Conservation (phyloP, 1,284 basidiomycete genomes). For the Cutaneotrichosporon cutaneum region DNA sequence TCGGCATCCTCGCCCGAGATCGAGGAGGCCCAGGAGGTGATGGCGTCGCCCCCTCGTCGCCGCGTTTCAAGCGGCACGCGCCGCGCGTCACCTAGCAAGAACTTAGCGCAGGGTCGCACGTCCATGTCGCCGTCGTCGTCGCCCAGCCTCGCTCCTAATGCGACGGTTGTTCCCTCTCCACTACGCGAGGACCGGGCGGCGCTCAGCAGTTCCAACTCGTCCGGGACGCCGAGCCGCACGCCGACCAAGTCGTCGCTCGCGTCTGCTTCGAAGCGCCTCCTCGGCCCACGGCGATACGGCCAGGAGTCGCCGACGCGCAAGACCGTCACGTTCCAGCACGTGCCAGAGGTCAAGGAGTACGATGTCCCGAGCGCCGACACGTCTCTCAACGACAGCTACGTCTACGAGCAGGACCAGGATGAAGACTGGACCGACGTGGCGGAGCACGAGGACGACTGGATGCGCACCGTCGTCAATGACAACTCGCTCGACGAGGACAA, state of each 20-base stretch:
- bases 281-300: slow-evolving; percentile 65
- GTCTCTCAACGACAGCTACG: slow-evolving; percentile 40
- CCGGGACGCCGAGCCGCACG: slow-evolving; percentile 24
- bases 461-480: slow-evolving; percentile 13
- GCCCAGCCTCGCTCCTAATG: slow-evolving; percentile 33
- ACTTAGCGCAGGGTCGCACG: slow-evolving; percentile 20
- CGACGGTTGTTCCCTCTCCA: slow-evolving; percentile 32
- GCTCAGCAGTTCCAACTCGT: slow-evolving; percentile 8
- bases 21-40: slow-evolving; percentile 18
- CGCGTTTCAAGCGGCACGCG: slow-evolving; percentile 32
- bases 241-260: slow-evolving; percentile 68
- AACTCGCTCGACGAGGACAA: slow-evolving; percentile 17
- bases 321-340: slow-evolving; percentile 81
- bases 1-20: slow-evolving; percentile 4
- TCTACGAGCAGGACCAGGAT: slow-evolving; percentile 55
- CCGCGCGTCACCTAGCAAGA: slow-evolving; percentile 31
- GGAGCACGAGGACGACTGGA: slow-evolving; percentile 26
- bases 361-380: slow-evolving; percentile 63
- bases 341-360: slow-evolving; percentile 85
- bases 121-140: slow-evolving; percentile 41
- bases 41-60: slow-evolving; percentile 37
- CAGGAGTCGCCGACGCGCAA: slow-evolving; percentile 60
- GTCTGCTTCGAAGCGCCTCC: slow-evolving; percentile 63
- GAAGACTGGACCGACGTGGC: slow-evolving; percentile 43
- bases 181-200: slow-evolving; percentile 24